Base-by-base conservation (phyloP, 495 filamentous ascomycete species). In the Bombardia bombarda region DNA sequence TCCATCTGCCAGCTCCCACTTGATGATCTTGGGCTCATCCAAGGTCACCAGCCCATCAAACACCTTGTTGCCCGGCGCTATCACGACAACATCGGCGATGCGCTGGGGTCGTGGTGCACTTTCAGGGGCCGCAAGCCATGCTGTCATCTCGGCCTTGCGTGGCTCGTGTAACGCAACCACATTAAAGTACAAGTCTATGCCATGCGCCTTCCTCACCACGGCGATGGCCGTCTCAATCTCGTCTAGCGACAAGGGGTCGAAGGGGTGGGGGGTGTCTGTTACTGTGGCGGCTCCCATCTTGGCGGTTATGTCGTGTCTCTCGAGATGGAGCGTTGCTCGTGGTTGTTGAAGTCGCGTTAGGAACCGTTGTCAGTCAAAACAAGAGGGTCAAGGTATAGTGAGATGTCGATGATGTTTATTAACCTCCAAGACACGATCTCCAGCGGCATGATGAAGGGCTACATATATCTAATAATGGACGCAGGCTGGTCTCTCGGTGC, bases 151-250 rank as follows among this genome's bases (percentile, higher is more conserved):
- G 22, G 73, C 79, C 73, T 95, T 95, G 50, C 79, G 80, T 13
- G 90, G 90, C 69, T 95, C 90, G 37, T 77, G 85, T 8, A 94
- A 66, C n/a, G 86, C 83, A 40, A 95, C 80, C 3, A 88, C 86
- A 69, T 96, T 95, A 77, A 89, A 95, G 57, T 78, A 78, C 33
- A 94, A 72, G 22, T 71, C 56, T 12, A 2, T 20, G 39, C 77
- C 82, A 65, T 95, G 70, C 43, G 83, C 77, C 47, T 82, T 78
- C 31, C 79, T 79, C 43, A 94, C 67, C 28, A 88, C 66, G 1
- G 73, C 58, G 40, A 90, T 83, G 7, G 79, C 80, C 6, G 73
- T 65, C 55, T 87, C 84, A 49, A 97, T 95, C 57, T 97, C 90
- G 4, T 67, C 53, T 0, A 76, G 75, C 13, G 78, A 74, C 35